These are phyloP conservation scores for Sophora flavescens DNA, from an alignment of 306 rosid species.

Conservation along the genomic window DNA sequence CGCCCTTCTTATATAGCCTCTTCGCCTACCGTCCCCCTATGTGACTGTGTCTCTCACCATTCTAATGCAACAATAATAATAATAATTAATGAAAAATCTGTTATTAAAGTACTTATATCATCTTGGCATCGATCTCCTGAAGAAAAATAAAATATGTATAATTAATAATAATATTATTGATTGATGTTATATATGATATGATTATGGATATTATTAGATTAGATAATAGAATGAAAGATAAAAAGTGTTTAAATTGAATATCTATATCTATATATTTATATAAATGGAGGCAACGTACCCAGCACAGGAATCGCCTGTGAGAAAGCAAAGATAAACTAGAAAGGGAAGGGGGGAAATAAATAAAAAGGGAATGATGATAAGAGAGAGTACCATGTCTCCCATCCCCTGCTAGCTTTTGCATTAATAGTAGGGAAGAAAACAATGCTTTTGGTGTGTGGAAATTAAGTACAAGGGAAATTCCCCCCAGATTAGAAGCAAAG, in stretches of 20 bases:
- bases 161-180: too few relatives aligned
- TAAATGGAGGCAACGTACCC: conserved; percentile 54
- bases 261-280: conserved; percentile 4
- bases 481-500: conserved; percentile 79
- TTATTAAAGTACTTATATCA: neutral
- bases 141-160: conserved; percentile 10
- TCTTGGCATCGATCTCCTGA: neutral
- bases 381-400: conserved; percentile 55
- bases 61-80: conserved; percentile 24
- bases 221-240: conserved; percentile 15
- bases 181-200: neutral
- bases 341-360: conserved; percentile 62
- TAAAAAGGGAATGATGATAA: conserved; percentile 37
- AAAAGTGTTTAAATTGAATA: neutral
- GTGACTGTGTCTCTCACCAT: conserved; percentile 29
- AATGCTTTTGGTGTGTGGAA: neutral
- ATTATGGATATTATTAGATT: too few relatives aligned
- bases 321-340: conserved; percentile 50
- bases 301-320: conserved; percentile 87
- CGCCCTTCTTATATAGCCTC: conserved; percentile 76
- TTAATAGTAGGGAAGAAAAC: conserved; percentile 52
- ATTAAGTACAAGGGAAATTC: conserved; percentile 57
- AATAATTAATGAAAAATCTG: neutral
- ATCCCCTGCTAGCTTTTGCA: conserved; percentile 66
- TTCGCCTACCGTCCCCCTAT: conserved; percentile 57